Evolutionary conservation across 2,329 filamentous ascomycete genomes (phyloP).

Genomic region (Paecilomyces fulvus): DNA sequence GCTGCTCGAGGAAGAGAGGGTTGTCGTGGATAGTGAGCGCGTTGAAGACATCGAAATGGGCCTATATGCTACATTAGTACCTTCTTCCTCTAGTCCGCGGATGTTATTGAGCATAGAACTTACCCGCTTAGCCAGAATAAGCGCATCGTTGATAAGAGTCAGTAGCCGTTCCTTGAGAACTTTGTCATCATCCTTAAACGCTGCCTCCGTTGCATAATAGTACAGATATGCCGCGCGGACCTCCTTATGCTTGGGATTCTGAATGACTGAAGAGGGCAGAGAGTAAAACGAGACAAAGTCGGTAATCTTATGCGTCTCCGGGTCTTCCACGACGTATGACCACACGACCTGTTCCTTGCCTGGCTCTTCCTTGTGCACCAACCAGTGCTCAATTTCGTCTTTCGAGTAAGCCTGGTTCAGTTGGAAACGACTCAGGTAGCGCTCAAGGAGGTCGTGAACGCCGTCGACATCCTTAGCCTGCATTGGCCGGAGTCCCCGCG

Average conservation of each 20-base stretch:
- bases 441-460: slow-evolving; percentile 64
- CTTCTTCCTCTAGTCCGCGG: not conserved
- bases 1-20: slow-evolving; percentile 80
- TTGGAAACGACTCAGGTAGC: slow-evolving; percentile 72
- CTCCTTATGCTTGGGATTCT: slow-evolving; percentile 64
- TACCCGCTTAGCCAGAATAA: slow-evolving; percentile 77
- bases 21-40: slow-evolving; percentile 92
- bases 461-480: slow-evolving; percentile 66
- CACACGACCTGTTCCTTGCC: slow-evolving; percentile 76
- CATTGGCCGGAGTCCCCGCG: slow-evolving; percentile 71
- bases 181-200: slow-evolving; percentile 48
- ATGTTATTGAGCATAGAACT: slow-evolving; percentile 1
- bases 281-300: slow-evolving; percentile 98
- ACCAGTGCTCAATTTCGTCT: slow-evolving; percentile 81
- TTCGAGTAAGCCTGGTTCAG: slow-evolving; percentile 73
- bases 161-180: slow-evolving; percentile 74
- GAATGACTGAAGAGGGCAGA: slow-evolving; percentile 86
- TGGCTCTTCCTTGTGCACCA: slow-evolving; percentile 60
- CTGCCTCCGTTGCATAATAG: slow-evolving; percentile 86
- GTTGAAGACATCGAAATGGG: slow-evolving; percentile 93
- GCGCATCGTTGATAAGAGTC: slow-evolving; percentile 68
- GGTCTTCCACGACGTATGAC: slow-evolving; percentile 80
- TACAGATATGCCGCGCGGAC: slow-evolving; percentile 91
- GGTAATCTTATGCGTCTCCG: slow-evolving; percentile 68
- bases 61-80: slow-evolving; percentile 28